A percentile compares a stretch with the other conserved stretches of the same genome.
Evolutionary conservation across 148 eudicot species (phyloP).

Genomic region (Diospyros kaki): DNA sequence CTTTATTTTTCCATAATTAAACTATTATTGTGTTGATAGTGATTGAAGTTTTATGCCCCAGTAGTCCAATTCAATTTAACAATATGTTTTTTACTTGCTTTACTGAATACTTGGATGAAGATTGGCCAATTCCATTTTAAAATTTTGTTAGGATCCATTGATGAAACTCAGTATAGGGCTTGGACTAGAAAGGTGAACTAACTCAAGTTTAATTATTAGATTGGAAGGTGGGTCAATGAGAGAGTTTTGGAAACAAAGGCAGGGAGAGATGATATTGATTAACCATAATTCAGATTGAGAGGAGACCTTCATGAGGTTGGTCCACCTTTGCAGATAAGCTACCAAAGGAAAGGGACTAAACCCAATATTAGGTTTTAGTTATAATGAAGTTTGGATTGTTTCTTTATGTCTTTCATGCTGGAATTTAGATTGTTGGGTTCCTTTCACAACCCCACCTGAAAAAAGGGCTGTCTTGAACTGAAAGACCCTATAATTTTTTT

Average conservation of each 20-base stretch:
- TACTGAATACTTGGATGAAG: background rate
- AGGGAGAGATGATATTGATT: background rate
- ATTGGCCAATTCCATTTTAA: background rate
- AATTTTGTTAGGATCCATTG: background rate
- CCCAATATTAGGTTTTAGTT: background rate
- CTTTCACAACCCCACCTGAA: slow-evolving; percentile 1
- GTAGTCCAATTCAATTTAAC: background rate
- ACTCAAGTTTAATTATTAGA: slow-evolving; percentile 2
- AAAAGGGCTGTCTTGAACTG: background rate
- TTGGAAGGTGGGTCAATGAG: slow-evolving; percentile 17
- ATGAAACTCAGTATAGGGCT: background rate
- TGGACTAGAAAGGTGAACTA: background rate
- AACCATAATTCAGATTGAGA: background rate
- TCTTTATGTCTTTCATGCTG: background rate
- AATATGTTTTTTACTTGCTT: background rate
- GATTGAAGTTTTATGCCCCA: slow-evolving; percentile 12
- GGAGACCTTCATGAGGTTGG: slow-evolving; percentile 9
- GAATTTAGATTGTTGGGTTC: background rate
- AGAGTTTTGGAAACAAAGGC: slow-evolving; percentile 14
- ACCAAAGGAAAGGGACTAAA: background rate
- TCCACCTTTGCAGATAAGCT: background rate
- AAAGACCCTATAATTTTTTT: background rate
- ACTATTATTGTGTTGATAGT: slow-evolving; percentile 17
- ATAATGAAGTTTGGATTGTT: background rate
- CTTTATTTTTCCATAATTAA: background rate